Conservation (phyloP, 495 filamentous ascomycete genomes). For the Penicillium roqueforti region DNA sequence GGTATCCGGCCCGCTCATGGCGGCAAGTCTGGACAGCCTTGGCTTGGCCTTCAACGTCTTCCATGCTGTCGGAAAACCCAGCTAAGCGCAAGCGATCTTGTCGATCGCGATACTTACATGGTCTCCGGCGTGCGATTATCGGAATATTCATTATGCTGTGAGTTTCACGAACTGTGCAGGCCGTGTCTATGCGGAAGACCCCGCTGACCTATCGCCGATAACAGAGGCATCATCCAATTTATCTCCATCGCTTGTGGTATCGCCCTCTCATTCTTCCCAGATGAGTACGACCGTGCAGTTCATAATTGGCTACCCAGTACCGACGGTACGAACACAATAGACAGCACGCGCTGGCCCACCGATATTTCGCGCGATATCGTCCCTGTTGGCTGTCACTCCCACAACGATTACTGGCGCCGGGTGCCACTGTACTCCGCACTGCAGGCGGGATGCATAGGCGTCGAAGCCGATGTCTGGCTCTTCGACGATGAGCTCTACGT, state of each 20-base stretch:
- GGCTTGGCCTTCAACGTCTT: conserved; percentile 15
- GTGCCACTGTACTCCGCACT: conserved; percentile 67
- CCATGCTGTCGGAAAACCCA: conserved; percentile 14
- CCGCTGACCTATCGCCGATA: not conserved
- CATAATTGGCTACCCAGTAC: conserved; percentile 47
- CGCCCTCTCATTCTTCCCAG: conserved; percentile 51
- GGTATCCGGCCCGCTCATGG: conserved; percentile 15
- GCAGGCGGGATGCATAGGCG: conserved; percentile 58
- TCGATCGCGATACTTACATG: conserved; percentile 15
- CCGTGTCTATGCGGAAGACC: not conserved
- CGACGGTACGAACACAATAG: conserved; percentile 37
- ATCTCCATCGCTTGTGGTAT: conserved; percentile 50
- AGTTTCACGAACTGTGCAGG: conserved; percentile 11
- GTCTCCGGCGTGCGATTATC: conserved; percentile 18
- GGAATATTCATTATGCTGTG: conserved; percentile 40
- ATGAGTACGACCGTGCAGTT: conserved; percentile 49
- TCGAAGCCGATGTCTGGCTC: conserved; percentile 89
- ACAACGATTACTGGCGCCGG: conserved; percentile 86
- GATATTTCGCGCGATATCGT: conserved; percentile 68
- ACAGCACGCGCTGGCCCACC: conserved; percentile 62
- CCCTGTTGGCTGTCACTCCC: conserved; percentile 66
- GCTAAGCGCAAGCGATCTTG: conserved; percentile 4
- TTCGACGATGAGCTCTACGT: conserved; percentile 63
- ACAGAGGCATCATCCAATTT: conserved; percentile 46
- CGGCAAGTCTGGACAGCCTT: conserved; percentile 12